Conservation (phyloP, 2,329 filamentous ascomycete species). For the Ophiocordyceps camponoti-saundersi region DNA sequence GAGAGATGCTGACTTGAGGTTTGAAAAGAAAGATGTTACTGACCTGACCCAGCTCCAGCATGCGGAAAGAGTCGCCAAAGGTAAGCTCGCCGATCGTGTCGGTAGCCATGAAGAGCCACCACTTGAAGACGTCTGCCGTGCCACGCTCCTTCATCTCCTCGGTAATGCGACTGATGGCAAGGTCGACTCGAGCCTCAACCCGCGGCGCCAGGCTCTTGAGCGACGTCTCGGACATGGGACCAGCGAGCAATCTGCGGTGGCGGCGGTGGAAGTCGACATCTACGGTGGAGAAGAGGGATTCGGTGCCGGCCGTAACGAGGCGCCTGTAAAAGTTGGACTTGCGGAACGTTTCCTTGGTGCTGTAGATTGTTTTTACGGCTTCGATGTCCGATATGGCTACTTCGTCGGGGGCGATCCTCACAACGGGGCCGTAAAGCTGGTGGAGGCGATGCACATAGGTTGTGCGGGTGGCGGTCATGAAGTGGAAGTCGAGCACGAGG, state of each 20-base stretch:
- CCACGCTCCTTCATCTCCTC: constrained; percentile 21
- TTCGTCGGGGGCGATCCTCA: constrained; percentile 9
- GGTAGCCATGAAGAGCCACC: constrained; percentile 35
- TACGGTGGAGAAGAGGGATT: constrained; percentile 20
- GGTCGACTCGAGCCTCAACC: constrained; percentile 17
- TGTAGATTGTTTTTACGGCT: constrained; percentile 15
- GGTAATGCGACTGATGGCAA: constrained; percentile 24
- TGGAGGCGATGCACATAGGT: constrained; percentile 9
- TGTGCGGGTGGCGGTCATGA: constrained; percentile 3
- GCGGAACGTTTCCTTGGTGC: constrained; percentile 8
- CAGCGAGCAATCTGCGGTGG: constrained; percentile 23
- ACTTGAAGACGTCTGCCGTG: constrained; percentile 29
- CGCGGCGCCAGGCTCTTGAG: constrained; percentile 13
- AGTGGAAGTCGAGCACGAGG: constrained; percentile 5
- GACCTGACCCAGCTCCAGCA: constrained; percentile 32
- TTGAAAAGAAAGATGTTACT: background rate
- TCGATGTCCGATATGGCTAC: constrained; percentile 8
- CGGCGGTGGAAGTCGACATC: constrained; percentile 20
- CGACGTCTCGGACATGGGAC: constrained; percentile 18
- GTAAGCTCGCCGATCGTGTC: constrained; percentile 35
- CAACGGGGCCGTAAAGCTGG: constrained; percentile 9
- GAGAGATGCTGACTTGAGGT: no score
- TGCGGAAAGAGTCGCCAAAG: constrained; percentile 37
- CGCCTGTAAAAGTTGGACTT: constrained; percentile 9
- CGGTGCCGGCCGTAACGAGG: constrained; percentile 4